Percentiles rank a stretch among this genome's conserved stretches.
These are phyloP conservation scores for Angomonas ambiguus DNA, from an alignment of 208 protist species.

Conservation along the genomic window DNA sequence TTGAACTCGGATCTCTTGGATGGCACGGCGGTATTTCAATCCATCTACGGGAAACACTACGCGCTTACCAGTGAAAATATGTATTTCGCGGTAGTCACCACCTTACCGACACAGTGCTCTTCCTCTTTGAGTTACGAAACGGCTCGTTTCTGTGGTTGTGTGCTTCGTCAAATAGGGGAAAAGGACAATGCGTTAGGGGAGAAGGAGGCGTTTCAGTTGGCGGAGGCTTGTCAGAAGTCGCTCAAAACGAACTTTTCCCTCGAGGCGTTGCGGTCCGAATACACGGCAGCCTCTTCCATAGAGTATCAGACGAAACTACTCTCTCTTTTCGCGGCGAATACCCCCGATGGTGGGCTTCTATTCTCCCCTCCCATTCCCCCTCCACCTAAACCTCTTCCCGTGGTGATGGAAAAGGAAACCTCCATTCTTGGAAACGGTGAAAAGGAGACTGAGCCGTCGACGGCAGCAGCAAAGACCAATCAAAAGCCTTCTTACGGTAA, in stretches of 20 bases:
- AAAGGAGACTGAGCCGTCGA: neutral
- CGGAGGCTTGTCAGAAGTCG: conserved; percentile 20
- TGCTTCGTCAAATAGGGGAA: conserved; percentile 49
- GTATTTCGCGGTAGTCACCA: conserved; percentile 45
- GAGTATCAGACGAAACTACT: neutral
- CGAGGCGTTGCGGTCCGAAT: conserved; percentile 38
- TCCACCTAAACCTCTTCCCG: neutral
- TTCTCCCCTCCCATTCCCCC: neutral
- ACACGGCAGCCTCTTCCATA: conserved; percentile 9
- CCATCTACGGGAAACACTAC: conserved; percentile 4
- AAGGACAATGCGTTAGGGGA: conserved; percentile 7
- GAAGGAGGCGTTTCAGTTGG: conserved; percentile 30
- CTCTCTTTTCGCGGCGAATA: too few species aligned
- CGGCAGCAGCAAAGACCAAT: neutral
- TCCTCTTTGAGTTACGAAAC: conserved; percentile 49
- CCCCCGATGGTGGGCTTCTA: neutral
- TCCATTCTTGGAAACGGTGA: neutral
- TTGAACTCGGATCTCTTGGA: conserved; percentile 56
- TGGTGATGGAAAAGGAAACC: neutral
- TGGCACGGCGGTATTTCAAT: conserved; percentile 27
- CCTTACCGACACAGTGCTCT: conserved; percentile 39
- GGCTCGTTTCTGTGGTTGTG: conserved; percentile 50
- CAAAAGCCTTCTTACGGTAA: neutral
- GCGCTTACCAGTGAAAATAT: conserved; percentile 35
- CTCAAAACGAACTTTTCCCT: conserved; percentile 31